phyloP scores from a whole-genome alignment of 768 basidiomycete genomes.

The Aureoboletus auriporus region DNA sequence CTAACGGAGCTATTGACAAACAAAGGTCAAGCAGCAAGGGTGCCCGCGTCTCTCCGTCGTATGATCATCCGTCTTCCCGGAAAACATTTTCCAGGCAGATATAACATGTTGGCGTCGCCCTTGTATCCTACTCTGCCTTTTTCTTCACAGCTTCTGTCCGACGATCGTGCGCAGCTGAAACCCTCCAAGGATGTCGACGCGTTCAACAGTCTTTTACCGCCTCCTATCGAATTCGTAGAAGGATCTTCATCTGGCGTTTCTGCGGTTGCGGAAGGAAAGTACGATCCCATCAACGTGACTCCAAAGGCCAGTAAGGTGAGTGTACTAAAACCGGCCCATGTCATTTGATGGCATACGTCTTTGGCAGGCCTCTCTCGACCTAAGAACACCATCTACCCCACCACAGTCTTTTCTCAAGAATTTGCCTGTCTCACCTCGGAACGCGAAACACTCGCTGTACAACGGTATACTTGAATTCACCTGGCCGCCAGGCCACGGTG shows the following conservation, averaged over 20 bases:
- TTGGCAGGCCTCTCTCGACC: conserved; percentile 14
- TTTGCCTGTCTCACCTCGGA: conserved; percentile 18
- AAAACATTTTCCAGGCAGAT: conserved; percentile 7
- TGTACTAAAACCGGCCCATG: conserved; percentile 1
- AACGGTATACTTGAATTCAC: conserved; percentile 53
- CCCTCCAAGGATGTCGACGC: conserved; percentile 70
- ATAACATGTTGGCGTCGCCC: conserved; percentile 65
- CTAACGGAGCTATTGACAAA: no score
- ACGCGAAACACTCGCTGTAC: conserved; percentile 41
- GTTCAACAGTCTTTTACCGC: conserved; percentile 75
- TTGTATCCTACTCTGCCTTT: conserved; percentile 53
- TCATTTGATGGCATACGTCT: conserved; percentile 1
- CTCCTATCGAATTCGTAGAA: conserved; percentile 80
- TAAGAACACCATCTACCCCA: conserved; percentile 24
- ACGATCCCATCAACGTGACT: conserved; percentile 74
- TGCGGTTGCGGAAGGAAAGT: conserved; percentile 69
- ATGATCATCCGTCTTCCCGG: conserved; percentile 1
- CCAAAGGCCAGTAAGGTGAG: conserved; percentile 53
- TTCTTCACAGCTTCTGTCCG: conserved; percentile 43
- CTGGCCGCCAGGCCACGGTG: conserved; percentile 50
- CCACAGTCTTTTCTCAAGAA: conserved; percentile 28
- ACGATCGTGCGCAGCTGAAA: conserved; percentile 53
- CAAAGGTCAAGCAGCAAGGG: no score
- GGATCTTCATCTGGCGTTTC: conserved; percentile 77
- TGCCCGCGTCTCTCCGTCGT: no score